Evolutionary conservation across 106 monocot species (phyloP).

Genomic region (Dactylorhiza incarnata): DNA sequence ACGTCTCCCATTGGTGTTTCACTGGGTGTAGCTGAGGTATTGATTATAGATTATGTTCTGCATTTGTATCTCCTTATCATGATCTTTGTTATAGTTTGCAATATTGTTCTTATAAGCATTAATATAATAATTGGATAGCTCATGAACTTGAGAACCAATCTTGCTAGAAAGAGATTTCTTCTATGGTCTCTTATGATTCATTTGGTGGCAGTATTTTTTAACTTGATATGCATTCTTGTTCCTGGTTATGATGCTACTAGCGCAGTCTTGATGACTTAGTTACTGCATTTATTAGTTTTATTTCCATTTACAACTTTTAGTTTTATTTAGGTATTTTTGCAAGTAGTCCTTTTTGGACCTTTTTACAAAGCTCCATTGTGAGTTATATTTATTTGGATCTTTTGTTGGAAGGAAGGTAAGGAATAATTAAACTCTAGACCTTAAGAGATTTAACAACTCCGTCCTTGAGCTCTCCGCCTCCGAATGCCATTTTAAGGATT

Average conservation of each 20-base stretch:
- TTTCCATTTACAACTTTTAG: too few relatives aligned
- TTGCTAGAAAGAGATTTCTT: not conserved
- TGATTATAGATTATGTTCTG: not conserved
- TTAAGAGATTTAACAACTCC: too few relatives aligned
- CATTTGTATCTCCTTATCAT: not conserved
- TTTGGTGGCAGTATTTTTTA: not conserved
- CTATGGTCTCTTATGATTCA: not conserved
- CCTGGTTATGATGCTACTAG: not conserved
- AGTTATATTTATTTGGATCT: too few relatives aligned
- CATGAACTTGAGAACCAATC: not conserved
- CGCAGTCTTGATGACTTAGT: too few relatives aligned
- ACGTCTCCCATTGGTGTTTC: constrained; percentile 58
- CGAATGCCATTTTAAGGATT: too few relatives aligned
- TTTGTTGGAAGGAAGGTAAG: too few relatives aligned
- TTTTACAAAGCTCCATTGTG: too few relatives aligned
- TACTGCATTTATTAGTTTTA: too few relatives aligned
- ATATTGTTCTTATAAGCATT: not conserved
- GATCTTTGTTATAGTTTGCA: not conserved
- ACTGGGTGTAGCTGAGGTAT: constrained; percentile 60
- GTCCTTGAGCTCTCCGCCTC: too few relatives aligned
- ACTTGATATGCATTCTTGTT: not conserved
- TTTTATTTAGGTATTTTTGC: too few relatives aligned
- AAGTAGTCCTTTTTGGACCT: too few relatives aligned
- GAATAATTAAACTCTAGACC: too few relatives aligned
- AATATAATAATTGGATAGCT: not conserved